Evolutionary conservation across 352 stramenopile genomes (phyloP).

Genomic region (Globisporangium rhizosaccharum): DNA sequence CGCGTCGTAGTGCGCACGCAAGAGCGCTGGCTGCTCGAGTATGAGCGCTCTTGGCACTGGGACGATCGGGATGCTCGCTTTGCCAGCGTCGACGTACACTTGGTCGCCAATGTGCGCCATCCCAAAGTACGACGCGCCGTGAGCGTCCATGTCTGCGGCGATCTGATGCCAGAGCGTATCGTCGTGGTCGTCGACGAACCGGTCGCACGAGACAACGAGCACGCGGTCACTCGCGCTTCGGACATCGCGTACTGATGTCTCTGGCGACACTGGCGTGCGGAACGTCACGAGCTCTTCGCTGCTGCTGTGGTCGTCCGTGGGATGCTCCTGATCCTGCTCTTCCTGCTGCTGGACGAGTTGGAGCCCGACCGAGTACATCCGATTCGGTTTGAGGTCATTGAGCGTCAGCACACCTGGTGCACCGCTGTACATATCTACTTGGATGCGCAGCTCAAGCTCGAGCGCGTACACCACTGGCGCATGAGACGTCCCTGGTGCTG

Average conservation of each 20-base stretch:
- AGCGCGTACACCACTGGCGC: background rate
- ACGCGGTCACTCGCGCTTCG: conserved; percentile 13
- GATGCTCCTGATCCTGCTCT: too few species aligned
- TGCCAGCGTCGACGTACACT: conserved; percentile 45
- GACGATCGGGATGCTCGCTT: conserved; percentile 22
- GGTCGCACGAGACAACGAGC: conserved; percentile 52
- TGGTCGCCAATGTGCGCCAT: conserved; percentile 54
- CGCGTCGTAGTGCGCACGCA: conserved; percentile 18
- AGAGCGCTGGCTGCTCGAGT: background rate
- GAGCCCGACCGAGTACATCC: conserved; percentile 29
- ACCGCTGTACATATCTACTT: background rate
- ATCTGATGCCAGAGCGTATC: conserved; percentile 38
- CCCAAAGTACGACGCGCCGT: conserved; percentile 34
- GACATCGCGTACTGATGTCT: background rate
- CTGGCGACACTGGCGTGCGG: conserved; percentile 14
- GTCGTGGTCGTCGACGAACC: conserved; percentile 52
- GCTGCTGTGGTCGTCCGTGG: background rate
- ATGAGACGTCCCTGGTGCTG: background rate
- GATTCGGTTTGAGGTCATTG: conserved; percentile 25
- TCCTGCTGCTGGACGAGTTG: background rate
- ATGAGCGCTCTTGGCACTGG: conserved; percentile 12
- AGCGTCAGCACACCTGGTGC: conserved; percentile 28
- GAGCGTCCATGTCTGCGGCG: conserved; percentile 27
- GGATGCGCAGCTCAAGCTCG: conserved; percentile 3
- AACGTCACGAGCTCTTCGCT: conserved; percentile 30